Evolutionary conservation across 169 alveolate species (phyloP).

Genomic region (Ichthyophthirius multifiliis): DNA sequence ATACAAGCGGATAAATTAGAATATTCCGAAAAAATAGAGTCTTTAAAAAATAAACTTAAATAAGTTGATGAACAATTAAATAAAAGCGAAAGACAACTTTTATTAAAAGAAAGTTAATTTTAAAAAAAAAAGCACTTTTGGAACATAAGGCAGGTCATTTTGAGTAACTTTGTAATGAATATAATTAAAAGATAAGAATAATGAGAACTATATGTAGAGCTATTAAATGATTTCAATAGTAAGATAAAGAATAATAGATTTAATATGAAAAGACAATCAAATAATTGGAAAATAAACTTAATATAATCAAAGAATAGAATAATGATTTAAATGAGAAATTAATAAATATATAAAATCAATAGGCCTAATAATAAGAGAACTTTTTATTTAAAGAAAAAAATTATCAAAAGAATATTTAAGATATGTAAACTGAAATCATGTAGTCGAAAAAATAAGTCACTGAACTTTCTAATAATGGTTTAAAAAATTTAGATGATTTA

Average conservation of each 20-base stretch:
- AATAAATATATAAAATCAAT: slow-evolving; percentile 13
- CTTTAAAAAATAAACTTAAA: slow-evolving; percentile 28
- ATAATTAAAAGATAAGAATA: slow-evolving; percentile 53
- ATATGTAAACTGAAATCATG: neutral
- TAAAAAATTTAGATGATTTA: slow-evolving; percentile 50
- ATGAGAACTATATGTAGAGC: slow-evolving; percentile 31
- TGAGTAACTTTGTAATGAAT: slow-evolving; percentile 53
- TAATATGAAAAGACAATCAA: slow-evolving; percentile 52
- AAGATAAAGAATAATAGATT: slow-evolving; percentile 43
- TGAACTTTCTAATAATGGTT: slow-evolving; percentile 26
- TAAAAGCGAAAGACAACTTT: slow-evolving; percentile 51
- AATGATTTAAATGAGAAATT: slow-evolving; percentile 41
- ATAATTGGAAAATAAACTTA: neutral
- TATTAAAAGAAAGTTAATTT: slow-evolving; percentile 52
- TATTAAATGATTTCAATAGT: slow-evolving; percentile 49
- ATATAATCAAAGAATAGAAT: slow-evolving; percentile 20
- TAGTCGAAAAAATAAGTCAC: slow-evolving; percentile 12
- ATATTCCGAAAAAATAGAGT: slow-evolving; percentile 28
- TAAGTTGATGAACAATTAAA: slow-evolving; percentile 43
- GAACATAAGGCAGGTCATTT: slow-evolving; percentile 64
- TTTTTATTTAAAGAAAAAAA: slow-evolving; percentile 8
- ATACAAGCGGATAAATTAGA: slow-evolving; percentile 18
- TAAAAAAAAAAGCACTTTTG: slow-evolving; percentile 67
- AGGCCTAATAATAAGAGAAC: slow-evolving; percentile 28
- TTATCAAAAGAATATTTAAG: slow-evolving; percentile 19